phyloP scores from a whole-genome alignment of 2,329 filamentous ascomycete genomes.

The Colletotrichum chrysophilum region DNA sequence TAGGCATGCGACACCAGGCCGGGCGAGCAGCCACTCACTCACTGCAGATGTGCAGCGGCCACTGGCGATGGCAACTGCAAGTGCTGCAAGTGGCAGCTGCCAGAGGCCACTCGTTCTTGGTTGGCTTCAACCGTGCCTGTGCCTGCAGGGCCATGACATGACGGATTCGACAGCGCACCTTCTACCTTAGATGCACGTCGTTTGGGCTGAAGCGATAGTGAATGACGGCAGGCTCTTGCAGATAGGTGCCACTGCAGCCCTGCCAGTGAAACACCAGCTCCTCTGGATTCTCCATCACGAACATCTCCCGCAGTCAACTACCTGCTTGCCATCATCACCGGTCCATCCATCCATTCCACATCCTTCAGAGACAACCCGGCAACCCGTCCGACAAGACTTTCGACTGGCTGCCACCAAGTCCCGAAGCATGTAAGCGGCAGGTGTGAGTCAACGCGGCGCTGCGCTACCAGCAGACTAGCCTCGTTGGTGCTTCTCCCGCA shows the following conservation, averaged over 20 bases:
- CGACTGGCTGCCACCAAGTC: neutral
- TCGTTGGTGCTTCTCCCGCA: neutral
- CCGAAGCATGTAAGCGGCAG: conserved; percentile 3
- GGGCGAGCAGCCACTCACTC: neutral
- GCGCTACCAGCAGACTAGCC: conserved; percentile 6
- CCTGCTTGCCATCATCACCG: neutral
- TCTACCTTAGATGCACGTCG: neutral
- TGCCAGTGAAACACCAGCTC: neutral
- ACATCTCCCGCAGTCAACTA: neutral
- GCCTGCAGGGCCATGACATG: neutral
- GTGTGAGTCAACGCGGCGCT: conserved; percentile 11
- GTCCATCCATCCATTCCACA: neutral
- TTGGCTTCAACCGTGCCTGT: neutral
- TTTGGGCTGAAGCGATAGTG: neutral
- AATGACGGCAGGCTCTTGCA: neutral
- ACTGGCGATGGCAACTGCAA: neutral
- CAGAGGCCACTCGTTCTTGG: neutral
- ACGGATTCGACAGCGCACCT: neutral
- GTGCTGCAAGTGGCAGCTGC: neutral
- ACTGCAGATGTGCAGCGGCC: neutral
- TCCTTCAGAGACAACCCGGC: neutral
- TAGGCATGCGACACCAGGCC: neutral
- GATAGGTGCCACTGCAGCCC: neutral
- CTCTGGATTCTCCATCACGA: neutral
- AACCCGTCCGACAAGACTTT: neutral